Conservation (phyloP, 2,329 filamentous ascomycete species). For the Tolypocladium ovalisporum region DNA sequence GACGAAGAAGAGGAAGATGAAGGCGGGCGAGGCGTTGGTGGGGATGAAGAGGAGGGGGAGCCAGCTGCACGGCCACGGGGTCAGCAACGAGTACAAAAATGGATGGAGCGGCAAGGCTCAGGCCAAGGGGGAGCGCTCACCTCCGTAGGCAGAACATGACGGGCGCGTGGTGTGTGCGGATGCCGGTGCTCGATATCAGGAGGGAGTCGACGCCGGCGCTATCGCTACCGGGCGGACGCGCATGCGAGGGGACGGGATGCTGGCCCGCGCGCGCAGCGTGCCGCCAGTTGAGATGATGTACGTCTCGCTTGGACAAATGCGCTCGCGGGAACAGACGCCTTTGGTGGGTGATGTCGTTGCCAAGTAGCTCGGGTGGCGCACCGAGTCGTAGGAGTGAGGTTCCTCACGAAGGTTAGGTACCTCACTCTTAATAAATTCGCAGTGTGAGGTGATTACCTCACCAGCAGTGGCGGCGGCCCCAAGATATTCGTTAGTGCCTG, state of each 20-base stretch:
- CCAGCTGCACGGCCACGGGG: slow-evolving; percentile 48
- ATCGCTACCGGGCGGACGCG: not conserved
- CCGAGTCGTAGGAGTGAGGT: not conserved
- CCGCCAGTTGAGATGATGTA: not conserved
- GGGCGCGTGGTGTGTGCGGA: slow-evolving; percentile 1
- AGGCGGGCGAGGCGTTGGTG: slow-evolving; percentile 73
- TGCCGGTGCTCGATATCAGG: not conserved
- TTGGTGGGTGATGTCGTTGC: not conserved
- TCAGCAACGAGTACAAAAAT: not conserved
- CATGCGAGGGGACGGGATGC: not conserved
- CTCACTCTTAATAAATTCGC: too few relatives aligned
- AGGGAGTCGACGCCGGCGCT: not conserved
- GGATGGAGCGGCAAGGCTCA: not conserved
- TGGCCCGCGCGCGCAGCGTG: not conserved
- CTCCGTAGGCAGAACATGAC: slow-evolving; percentile 54
- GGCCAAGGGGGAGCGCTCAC: not conserved
- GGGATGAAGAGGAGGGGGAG: slow-evolving; percentile 81
- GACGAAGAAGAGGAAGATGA: slow-evolving; percentile 80
- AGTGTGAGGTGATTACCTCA: not conserved
- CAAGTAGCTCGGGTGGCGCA: not conserved
- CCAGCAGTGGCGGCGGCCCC: not conserved
- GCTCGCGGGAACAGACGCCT: not conserved
- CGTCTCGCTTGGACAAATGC: not conserved
- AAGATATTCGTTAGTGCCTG: not conserved
- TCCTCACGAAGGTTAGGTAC: not conserved